Percentiles rank a stretch among this genome's conserved stretches.
Conservation (phyloP, 768 basidiomycete species). For the Suillus subaureus region DNA sequence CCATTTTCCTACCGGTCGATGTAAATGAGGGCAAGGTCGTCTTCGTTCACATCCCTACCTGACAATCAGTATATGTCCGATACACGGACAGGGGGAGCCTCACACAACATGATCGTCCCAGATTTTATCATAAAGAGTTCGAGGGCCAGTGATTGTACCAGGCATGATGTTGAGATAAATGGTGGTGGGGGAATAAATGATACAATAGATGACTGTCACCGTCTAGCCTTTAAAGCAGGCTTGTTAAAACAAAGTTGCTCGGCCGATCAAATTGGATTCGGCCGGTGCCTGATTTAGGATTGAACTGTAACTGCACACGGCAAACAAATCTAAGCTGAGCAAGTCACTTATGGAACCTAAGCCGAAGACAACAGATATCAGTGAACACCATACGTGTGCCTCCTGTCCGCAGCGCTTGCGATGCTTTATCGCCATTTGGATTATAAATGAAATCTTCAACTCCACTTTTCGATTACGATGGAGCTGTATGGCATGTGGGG, state of each 20-base stretch:
- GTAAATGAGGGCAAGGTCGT: constrained; percentile 81
- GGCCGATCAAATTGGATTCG: constrained; percentile 3
- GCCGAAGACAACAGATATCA: no score
- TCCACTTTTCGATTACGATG: background rate
- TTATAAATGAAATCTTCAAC: background rate
- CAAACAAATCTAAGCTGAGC: no score
- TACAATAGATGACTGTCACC: background rate
- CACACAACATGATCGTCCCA: constrained; percentile 97
- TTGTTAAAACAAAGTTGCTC: constrained; percentile 7
- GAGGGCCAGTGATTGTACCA: constrained; percentile 57
- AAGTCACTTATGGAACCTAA: background rate
- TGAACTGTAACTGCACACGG: background rate
- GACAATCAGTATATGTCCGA: constrained; percentile 16
- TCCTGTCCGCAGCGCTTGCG: constrained; percentile 5
- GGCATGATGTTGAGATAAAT: constrained; percentile 44
- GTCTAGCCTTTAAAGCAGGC: background rate
- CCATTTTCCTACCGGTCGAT: constrained; percentile 63
- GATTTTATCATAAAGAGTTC: constrained; percentile 97
- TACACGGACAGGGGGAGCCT: constrained; percentile 27
- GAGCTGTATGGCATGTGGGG: background rate
- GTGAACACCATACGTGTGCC: background rate
- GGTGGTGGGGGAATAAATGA: constrained; percentile 12
- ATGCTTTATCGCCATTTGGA: constrained; percentile 1
- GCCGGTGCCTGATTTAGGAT: constrained; percentile 1
- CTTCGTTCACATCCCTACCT: constrained; percentile 66